Evolutionary conservation across 2,329 filamentous ascomycete species (phyloP).

Genomic region (Fusarium sp.): DNA sequence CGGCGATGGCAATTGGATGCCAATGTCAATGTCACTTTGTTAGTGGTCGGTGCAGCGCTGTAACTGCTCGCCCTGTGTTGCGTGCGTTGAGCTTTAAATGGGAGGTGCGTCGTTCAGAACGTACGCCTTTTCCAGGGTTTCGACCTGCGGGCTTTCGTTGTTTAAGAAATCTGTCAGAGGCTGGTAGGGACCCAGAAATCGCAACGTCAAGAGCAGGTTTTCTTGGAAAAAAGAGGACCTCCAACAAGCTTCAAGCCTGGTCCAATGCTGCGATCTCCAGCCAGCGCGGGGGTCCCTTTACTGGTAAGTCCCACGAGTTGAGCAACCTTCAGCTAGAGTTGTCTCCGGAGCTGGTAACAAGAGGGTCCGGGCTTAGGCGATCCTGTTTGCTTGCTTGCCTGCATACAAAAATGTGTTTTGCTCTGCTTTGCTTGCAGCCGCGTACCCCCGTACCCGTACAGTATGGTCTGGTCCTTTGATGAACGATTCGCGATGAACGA

Average conservation of each 20-base stretch:
- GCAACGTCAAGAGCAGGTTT: conserved; percentile 39
- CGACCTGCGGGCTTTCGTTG: conserved; percentile 32
- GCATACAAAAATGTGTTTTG: conserved; percentile 7
- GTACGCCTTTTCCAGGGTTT: background rate
- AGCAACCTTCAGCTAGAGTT: conserved; percentile 6
- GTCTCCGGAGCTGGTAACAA: conserved; percentile 13
- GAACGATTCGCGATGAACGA: conserved; percentile 26
- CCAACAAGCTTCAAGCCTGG: conserved; percentile 35
- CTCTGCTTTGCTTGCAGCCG: background rate
- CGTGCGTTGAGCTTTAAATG: conserved; percentile 10
- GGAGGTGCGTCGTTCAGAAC: conserved; percentile 12
- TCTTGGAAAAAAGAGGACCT: conserved; percentile 37
- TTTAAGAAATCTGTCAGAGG: conserved; percentile 37
- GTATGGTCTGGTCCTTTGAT: background rate
- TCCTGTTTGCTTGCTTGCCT: conserved; percentile 7
- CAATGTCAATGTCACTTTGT: background rate
- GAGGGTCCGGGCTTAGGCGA: conserved; percentile 9
- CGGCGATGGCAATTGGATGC: conserved; percentile 12
- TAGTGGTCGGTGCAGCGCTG: background rate
- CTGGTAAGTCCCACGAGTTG: conserved; percentile 16
- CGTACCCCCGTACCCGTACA: conserved; percentile 4
- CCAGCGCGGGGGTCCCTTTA: conserved; percentile 32
- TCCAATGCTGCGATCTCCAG: conserved; percentile 25
- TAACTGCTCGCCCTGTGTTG: conserved; percentile 4
- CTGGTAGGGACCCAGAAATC: conserved; percentile 31